Evolutionary conservation across 176 grass and related monocot genomes (phyloP).

Genomic region (Hordeum vulgare): DNA sequence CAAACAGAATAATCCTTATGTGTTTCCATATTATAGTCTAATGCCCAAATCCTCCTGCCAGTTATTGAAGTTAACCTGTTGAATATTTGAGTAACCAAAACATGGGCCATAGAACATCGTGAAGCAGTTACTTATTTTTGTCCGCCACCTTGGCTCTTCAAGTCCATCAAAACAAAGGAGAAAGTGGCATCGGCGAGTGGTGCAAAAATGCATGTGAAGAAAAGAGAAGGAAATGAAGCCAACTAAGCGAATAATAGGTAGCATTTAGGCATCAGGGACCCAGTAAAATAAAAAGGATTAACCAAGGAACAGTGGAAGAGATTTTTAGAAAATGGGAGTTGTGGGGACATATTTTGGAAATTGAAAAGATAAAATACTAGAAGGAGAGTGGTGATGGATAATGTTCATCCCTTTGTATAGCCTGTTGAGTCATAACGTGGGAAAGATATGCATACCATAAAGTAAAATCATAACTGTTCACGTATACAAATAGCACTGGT

Average conservation of each 20-base stretch:
- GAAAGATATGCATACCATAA: neutral
- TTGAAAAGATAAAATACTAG: neutral
- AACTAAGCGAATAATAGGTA: neutral
- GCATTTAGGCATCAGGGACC: neutral
- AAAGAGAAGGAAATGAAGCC: neutral
- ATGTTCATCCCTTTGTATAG: neutral
- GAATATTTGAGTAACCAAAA: neutral
- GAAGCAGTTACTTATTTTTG: neutral
- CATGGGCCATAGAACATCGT: neutral
- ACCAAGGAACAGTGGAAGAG: neutral
- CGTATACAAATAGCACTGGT: conserved; percentile 16
- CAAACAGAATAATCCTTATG: neutral
- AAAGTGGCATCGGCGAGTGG: neutral
- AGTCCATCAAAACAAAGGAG: neutral
- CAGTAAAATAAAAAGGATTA: conserved; percentile 1
- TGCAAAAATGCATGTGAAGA: neutral
- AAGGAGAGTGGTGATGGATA: neutral
- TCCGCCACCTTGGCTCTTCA: neutral
- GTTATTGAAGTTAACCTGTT: neutral
- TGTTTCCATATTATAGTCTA: neutral
- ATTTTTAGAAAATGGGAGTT: neutral
- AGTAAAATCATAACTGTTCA: neutral
- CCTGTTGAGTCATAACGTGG: neutral
- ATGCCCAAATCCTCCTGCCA: neutral
- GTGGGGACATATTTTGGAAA: neutral